A percentile compares a stretch with the other conserved stretches of the same genome.
phyloP scores from a whole-genome alignment of 2,329 filamentous ascomycete genomes.

The Claviceps spartinae region DNA sequence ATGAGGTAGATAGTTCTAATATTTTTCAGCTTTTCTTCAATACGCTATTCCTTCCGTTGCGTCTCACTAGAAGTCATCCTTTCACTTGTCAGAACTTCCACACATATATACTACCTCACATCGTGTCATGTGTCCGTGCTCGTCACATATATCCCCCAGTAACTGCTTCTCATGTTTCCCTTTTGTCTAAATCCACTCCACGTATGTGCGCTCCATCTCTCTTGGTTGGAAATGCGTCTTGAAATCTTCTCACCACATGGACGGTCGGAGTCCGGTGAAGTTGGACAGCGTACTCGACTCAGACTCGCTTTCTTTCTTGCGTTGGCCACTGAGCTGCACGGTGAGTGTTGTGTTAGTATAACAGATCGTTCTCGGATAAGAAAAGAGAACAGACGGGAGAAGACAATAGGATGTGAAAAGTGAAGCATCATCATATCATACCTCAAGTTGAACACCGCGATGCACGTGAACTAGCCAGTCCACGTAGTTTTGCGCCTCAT shows the following conservation, averaged over 20 bases:
- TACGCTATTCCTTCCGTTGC: too few species aligned
- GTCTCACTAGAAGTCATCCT: too few species aligned
- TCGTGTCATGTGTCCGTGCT: neutral
- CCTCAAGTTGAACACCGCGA: constrained; percentile 82
- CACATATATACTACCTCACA: neutral
- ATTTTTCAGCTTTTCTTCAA: too few species aligned
- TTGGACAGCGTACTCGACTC: constrained; percentile 34
- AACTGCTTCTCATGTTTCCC: too few species aligned
- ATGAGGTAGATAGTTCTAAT: too few species aligned
- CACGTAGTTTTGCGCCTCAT: constrained; percentile 94
- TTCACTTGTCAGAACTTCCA: too few species aligned
- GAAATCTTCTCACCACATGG: constrained; percentile 5
- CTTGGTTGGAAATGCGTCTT: too few species aligned
- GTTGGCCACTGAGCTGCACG: constrained; percentile 49
- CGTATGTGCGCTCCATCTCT: too few species aligned
- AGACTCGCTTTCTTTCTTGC: constrained; percentile 52
- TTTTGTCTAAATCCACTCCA: too few species aligned
- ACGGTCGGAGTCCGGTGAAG: constrained; percentile 36
- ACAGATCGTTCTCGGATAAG: neutral
- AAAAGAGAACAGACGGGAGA: neutral
- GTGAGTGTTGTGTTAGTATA: constrained; percentile 9
- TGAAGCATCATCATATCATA: constrained; percentile 23
- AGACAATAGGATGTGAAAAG: neutral
- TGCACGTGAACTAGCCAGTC: constrained; percentile 97
- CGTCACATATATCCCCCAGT: neutral